Base-by-base conservation (phyloP, 352 stramenopile species). In the Phytophthora macrochlamydospora region DNA sequence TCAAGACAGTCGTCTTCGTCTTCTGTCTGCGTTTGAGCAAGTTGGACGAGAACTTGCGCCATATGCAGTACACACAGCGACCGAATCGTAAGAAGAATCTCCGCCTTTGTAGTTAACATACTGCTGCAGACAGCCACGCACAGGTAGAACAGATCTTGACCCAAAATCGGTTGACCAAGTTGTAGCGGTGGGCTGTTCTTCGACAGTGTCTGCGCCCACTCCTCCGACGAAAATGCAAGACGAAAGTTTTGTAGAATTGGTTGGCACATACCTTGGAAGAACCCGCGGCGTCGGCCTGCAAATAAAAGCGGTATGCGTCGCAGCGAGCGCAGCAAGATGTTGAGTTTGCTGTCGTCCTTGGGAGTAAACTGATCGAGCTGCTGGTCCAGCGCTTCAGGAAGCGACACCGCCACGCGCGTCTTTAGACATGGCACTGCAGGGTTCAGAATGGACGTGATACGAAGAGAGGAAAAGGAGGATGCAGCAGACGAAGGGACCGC, bases 291-390 rank as follows among this genome's bases (percentile, higher is more conserved):
- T 14, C 70, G 67, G 32, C 76, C 81, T 35, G 75, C 71, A 56
- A 93, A 91, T 8, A 93, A 71, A 67, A 92, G 48, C 7, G 72
- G 74, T 7, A 91, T 56, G 12, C 76, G 81, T 4, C 75, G 74
- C 8, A 95, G 70, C 7, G 85, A 79, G 0, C 85, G 82, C 56
- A 93, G 61, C 32, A 95, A 56, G 13, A 81, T 74, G 57, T 92
- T 92, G 18, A 93, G 53, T 45, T 93, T 95, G 57, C 76, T 81
- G 58, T 95, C 87, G 49, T 95, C 85, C 43, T 91, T 90, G 0
- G 87, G 80, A 3, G 83, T 85, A 46, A 83, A 87, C 18, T 87
- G 75, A 63, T 95, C 87, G 18, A 95, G 56, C 37, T 89, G 75
- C 3, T 65, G 69, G 51, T 93, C 85, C 12, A 92, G 38, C 8